Evolutionary conservation across 116 monocot species (phyloP).

Genomic region (Phalaenopsis hybrid): DNA sequence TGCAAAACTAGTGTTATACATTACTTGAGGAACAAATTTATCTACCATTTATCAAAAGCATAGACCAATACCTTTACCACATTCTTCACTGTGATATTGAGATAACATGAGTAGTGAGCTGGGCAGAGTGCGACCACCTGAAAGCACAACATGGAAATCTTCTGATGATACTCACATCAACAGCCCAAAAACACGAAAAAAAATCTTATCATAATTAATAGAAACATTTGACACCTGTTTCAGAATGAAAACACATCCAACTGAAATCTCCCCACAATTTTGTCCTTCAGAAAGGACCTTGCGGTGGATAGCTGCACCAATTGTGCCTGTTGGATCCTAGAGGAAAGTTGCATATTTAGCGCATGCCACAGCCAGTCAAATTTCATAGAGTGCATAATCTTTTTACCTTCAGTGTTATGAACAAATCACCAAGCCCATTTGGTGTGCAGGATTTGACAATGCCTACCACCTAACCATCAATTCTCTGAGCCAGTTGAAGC

Average conservation of each 20-base stretch:
- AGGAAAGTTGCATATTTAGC: not conserved
- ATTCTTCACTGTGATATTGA: conserved; percentile 69
- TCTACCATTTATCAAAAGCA: not conserved
- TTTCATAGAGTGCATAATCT: not conserved
- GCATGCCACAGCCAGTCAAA: not conserved
- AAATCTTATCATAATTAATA: not conserved
- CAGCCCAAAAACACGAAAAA: not conserved
- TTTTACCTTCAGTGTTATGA: conserved; percentile 62
- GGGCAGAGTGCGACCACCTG: conserved; percentile 75
- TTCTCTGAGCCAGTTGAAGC: not conserved
- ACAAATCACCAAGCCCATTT: conserved; percentile 71
- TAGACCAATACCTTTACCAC: conserved; percentile 50
- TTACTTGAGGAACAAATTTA: not conserved
- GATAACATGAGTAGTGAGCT: conserved; percentile 33
- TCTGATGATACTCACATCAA: not conserved
- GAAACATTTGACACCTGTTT: conserved; percentile 47
- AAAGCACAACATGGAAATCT: conserved; percentile 9
- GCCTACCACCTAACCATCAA: conserved; percentile 55
- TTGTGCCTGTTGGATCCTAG: conserved; percentile 75
- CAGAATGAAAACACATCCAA: conserved; percentile 71
- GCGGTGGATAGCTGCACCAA: conserved; percentile 65
- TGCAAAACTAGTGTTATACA: not conserved
- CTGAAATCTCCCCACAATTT: conserved; percentile 37
- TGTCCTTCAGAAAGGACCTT: conserved; percentile 34
- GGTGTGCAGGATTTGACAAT: conserved; percentile 57